Conservation (phyloP, 2,329 filamentous ascomycete genomes). For the Trichophyton simii region DNA sequence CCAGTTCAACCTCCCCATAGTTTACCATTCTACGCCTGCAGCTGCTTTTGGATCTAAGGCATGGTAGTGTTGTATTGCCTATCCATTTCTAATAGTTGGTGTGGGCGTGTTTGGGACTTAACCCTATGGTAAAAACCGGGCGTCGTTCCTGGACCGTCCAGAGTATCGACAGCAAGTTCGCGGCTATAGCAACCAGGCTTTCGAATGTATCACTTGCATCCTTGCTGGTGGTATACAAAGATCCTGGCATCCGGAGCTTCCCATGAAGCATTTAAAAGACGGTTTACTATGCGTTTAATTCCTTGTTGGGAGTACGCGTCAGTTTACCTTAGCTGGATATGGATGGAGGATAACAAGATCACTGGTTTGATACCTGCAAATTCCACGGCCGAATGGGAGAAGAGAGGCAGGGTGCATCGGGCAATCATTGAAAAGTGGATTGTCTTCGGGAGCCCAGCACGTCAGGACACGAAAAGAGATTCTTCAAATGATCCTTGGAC, state of each 20-base stretch:
- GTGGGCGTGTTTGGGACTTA: conserved; percentile 6
- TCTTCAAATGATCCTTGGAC: not conserved
- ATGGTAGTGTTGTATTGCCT: conserved; percentile 46
- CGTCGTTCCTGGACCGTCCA: not conserved
- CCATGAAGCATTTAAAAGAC: conserved; percentile 28
- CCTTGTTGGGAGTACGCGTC: conserved; percentile 33
- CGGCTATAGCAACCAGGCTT: conserved; percentile 56
- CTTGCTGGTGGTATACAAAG: conserved; percentile 23
- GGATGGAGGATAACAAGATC: conserved; percentile 52
- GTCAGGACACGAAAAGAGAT: conserved; percentile 9
- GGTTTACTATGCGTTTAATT: conserved; percentile 36
- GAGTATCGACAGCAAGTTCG: conserved; percentile 44
- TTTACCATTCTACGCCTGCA: conserved; percentile 43
- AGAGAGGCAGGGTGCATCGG: conserved; percentile 34
- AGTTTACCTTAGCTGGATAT: conserved; percentile 45
- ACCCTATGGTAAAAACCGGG: conserved; percentile 11
- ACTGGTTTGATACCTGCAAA: conserved; percentile 35
- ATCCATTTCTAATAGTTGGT: conserved; percentile 33
- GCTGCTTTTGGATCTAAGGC: conserved; percentile 38
- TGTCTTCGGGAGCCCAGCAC: conserved; percentile 38
- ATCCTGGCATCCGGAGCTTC: conserved; percentile 35
- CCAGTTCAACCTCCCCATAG: conserved; percentile 58
- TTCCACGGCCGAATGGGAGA: conserved; percentile 33
- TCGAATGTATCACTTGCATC: conserved; percentile 47
- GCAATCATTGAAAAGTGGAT: conserved; percentile 35